These are phyloP conservation scores for Agaricus blazei DNA, from an alignment of 768 basidiomycete species.

Conservation along the genomic window DNA sequence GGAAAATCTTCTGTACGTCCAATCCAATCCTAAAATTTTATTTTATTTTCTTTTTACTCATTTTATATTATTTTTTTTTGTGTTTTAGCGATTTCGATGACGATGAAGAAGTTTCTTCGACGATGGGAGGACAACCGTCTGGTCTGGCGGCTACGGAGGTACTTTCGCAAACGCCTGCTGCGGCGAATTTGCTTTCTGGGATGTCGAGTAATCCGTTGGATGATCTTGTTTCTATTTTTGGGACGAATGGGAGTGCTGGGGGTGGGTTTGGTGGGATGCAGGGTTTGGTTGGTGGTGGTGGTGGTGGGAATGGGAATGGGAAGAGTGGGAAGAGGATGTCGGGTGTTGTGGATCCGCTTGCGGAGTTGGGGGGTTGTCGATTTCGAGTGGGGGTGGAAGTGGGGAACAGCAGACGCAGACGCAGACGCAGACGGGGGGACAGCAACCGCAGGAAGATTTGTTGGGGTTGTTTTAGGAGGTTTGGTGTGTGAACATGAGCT, in stretches of 20 bases:
- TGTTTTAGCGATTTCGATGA: constrained; percentile 54
- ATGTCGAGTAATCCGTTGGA: constrained; percentile 88
- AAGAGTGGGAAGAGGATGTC: neutral
- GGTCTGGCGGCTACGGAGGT: constrained; percentile 77
- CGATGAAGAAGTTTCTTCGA: constrained; percentile 52
- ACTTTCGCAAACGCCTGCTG: constrained; percentile 65
- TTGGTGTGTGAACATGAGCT: no score
- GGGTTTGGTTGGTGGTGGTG: neutral
- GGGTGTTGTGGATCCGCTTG: constrained; percentile 13
- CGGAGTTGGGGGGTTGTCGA: constrained; percentile 11
- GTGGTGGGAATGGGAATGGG: no score
- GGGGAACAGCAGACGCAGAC: constrained; percentile 26
- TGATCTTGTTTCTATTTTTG: constrained; percentile 92
- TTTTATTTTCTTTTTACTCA: neutral
- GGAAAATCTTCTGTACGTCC: constrained; percentile 76
- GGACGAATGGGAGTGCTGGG: constrained; percentile 28
- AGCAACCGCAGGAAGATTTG: constrained; percentile 36
- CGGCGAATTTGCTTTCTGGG: constrained; percentile 68
- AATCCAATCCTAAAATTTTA: neutral
- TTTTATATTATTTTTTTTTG: no score
- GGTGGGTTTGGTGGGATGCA: constrained; percentile 8
- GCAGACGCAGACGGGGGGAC: neutral
- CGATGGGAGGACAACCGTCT: constrained; percentile 58
- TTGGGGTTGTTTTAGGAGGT: constrained; percentile 50
- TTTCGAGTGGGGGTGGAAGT: constrained; percentile 3